Evolutionary conservation across 306 rosid species (phyloP).

Genomic region (Quercus aquifolioides): DNA sequence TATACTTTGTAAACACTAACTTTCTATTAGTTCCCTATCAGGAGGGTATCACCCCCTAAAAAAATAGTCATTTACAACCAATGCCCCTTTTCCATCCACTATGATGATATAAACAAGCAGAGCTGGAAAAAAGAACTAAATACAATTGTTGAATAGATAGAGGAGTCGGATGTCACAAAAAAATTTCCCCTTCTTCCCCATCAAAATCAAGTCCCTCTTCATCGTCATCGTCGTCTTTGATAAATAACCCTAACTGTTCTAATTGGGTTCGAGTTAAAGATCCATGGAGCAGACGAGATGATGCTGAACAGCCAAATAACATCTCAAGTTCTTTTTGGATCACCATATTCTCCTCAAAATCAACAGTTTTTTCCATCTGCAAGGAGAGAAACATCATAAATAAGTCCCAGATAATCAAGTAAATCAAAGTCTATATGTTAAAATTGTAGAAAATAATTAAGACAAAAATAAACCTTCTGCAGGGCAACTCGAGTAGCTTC

Average conservation of each 20-base stretch:
- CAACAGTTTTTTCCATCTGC: conserved; percentile 70
- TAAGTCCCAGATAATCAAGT: background rate
- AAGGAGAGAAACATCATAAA: background rate
- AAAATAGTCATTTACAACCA: conserved; percentile 34
- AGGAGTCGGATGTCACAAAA: conserved; percentile 12
- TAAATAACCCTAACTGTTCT: conserved; percentile 75
- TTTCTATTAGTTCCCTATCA: background rate
- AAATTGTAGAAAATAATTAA: background rate
- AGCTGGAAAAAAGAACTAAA: conserved; percentile 13
- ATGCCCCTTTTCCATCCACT: conserved; percentile 16
- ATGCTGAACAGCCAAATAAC: conserved; percentile 49
- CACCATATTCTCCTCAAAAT: conserved; percentile 58
- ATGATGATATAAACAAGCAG: conserved; percentile 21
- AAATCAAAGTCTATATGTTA: background rate
- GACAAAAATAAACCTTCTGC: too few species aligned
- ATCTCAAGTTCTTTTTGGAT: conserved; percentile 58
- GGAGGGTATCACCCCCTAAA: background rate
- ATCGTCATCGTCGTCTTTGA: conserved; percentile 57
- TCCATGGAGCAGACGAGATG: conserved; percentile 18
- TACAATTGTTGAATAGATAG: background rate
- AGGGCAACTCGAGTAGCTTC: too few species aligned
- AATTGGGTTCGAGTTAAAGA: conserved; percentile 43
- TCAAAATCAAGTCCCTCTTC: conserved; percentile 41
- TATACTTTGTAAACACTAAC: background rate
- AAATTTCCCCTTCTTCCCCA: conserved; percentile 71